A percentile compares a stretch with the other conserved stretches of the same genome.
Evolutionary conservation across 139 green algal genomes (phyloP).

Genomic region (Chlamydomonas sphaeroides): DNA sequence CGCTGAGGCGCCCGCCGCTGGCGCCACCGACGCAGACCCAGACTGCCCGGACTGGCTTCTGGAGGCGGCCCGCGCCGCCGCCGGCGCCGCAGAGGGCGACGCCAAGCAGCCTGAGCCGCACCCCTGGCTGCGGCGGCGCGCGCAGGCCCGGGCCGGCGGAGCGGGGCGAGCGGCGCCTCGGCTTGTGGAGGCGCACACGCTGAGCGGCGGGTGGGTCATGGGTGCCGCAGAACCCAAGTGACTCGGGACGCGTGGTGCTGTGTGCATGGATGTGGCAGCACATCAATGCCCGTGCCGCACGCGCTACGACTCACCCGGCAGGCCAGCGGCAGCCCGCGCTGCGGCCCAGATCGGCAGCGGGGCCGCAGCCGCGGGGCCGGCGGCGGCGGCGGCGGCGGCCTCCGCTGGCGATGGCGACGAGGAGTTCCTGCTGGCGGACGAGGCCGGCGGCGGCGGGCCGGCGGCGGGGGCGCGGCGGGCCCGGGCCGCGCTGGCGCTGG

Average conservation of each 20-base stretch:
- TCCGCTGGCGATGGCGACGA: not conserved
- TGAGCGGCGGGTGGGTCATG: too few relatives aligned
- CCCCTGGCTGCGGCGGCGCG: not conserved
- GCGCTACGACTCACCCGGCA: too few relatives aligned
- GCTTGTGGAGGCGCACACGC: not conserved
- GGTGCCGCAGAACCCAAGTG: too few relatives aligned
- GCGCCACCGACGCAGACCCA: too few relatives aligned
- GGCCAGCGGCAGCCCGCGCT: too few relatives aligned
- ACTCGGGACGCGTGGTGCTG: too few relatives aligned
- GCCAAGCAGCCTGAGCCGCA: not conserved
- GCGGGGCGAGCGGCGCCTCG: not conserved
- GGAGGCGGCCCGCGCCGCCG: not conserved
- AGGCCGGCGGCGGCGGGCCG: not conserved
- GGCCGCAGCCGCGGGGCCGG: not conserved
- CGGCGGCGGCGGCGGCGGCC: not conserved
- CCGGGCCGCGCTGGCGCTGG: not conserved
- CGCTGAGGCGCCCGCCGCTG: not conserved
- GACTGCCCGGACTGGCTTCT: constrained; percentile 59
- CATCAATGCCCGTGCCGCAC: too few relatives aligned
- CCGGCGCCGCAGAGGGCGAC: not conserved
- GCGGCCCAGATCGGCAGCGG: too few relatives aligned
- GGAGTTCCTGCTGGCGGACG: constrained; percentile 35
- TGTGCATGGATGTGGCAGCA: too few relatives aligned
- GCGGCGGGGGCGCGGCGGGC: not conserved
- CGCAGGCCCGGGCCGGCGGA: not conserved